Evolutionary conservation across 257 asterid genomes (phyloP).

Genomic region (Gentiana dahurica): DNA sequence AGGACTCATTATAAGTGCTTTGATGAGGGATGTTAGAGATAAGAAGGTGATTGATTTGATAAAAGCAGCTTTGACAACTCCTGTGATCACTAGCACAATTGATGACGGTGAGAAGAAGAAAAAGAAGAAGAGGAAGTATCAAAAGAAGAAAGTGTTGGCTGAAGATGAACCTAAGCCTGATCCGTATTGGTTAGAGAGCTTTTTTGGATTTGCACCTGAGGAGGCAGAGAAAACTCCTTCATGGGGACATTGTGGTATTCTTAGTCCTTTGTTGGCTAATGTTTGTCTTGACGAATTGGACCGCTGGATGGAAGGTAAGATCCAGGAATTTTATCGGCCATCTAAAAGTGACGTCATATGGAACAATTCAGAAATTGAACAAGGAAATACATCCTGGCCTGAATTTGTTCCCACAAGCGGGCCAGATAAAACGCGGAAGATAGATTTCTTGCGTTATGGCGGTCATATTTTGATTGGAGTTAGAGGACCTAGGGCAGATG

Average conservation of each 20-base stretch:
- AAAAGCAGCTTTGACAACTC: slow-evolving; percentile 70
- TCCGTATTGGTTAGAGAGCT: slow-evolving; percentile 85
- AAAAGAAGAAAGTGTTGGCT: slow-evolving; percentile 82
- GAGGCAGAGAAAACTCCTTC: slow-evolving; percentile 82
- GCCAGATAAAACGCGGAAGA: slow-evolving; percentile 88
- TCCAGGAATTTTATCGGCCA: slow-evolving; percentile 74
- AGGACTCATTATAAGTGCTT: slow-evolving; percentile 74
- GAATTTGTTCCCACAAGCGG: slow-evolving; percentile 97
- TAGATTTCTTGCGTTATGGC: slow-evolving; percentile 83
- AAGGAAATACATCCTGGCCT: slow-evolving; percentile 97
- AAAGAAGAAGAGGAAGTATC: slow-evolving; percentile 76
- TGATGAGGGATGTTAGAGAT: slow-evolving; percentile 96
- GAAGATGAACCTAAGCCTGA: slow-evolving; percentile 99
- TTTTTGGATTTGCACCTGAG: slow-evolving; percentile 94
- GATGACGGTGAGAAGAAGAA: slow-evolving; percentile 74
- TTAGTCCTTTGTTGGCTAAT: slow-evolving; percentile 88
- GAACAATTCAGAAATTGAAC: slow-evolving; percentile 75
- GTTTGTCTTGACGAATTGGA: slow-evolving; percentile 85
- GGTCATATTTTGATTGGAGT: slow-evolving; percentile 93
- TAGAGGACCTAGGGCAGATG: slow-evolving; percentile 96
- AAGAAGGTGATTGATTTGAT: slow-evolving; percentile 87
- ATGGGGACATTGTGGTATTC: slow-evolving; percentile 98
- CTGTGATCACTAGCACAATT: slow-evolving; percentile 50
- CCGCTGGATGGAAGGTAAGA: slow-evolving; percentile 85
- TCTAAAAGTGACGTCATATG: slow-evolving; percentile 87